phyloP scores from a whole-genome alignment of 2,329 filamentous ascomycete genomes.

The Aschersonia sp. region DNA sequence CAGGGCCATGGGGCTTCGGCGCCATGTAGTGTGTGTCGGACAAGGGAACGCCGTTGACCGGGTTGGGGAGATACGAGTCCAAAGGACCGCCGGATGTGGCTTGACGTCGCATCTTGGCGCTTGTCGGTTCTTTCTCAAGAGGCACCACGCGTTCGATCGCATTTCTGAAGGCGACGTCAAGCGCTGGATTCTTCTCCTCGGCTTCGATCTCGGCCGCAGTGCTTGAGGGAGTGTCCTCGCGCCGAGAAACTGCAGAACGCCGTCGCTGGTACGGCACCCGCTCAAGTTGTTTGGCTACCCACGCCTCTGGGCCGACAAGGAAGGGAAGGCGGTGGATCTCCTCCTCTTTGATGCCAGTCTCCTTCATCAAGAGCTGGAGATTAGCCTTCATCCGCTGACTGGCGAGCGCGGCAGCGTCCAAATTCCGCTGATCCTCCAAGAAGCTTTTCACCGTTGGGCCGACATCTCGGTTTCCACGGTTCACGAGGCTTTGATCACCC shows the following conservation, averaged over 20 bases:
- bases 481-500: constrained; percentile 4
- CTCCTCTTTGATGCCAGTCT: constrained; percentile 7
- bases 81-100: neutral
- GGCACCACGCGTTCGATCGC: no score
- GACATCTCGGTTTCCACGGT: no score
- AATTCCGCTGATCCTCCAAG: neutral
- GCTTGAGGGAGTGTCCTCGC: no score
- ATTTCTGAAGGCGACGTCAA: no score
- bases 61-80: constrained; percentile 6
- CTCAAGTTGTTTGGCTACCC: neutral
- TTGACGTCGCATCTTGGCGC: neutral
- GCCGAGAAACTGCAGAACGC: no score
- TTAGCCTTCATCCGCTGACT: constrained; percentile 6
- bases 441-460: neutral
- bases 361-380: constrained; percentile 6
- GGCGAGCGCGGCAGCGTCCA: neutral
- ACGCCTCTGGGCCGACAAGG: constrained; percentile 2
- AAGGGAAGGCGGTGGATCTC: constrained; percentile 10
- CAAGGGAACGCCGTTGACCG: constrained; percentile 10
- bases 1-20: constrained; percentile 12
- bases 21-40: constrained; percentile 4
- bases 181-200: no score
- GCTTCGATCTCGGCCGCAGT: no score
- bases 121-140: no score
- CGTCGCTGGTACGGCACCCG: no score